phyloP scores from a whole-genome alignment of 1,284 basidiomycete genomes.

The Trichosporon sp. region DNA sequence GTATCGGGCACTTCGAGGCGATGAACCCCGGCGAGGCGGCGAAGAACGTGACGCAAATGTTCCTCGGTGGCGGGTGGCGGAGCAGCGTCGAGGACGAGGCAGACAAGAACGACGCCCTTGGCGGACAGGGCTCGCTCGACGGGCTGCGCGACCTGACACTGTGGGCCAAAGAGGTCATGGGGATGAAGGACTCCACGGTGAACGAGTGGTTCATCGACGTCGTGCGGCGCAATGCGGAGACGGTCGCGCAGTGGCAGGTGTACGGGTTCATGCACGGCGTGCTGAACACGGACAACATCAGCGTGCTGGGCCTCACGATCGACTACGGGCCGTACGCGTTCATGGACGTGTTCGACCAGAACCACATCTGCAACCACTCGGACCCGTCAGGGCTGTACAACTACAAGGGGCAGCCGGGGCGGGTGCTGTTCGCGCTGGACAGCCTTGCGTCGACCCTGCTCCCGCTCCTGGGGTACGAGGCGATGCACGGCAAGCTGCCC shows the following conservation, averaged over 20 bases:
- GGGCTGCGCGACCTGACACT: conserved; percentile 67
- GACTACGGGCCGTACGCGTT: conserved; percentile 94
- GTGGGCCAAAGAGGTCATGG: conserved; percentile 60
- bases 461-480: conserved; percentile 74
- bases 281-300: conserved; percentile 94
- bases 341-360: conserved; percentile 82
- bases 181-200: conserved; percentile 58
- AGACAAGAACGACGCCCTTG: conserved; percentile 22
- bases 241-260: conserved; percentile 88
- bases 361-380: conserved; percentile 90
- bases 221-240: conserved; percentile 74
- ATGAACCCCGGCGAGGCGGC: conserved; percentile 62
- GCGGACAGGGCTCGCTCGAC: conserved; percentile 65
- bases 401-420: conserved; percentile 57
- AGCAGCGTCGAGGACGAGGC: conserved; percentile 49
- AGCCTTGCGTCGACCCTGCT: conserved; percentile 68
- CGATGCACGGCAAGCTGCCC: conserved; percentile 56
- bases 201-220: conserved; percentile 69
- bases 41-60: conserved; percentile 54
- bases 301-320: conserved; percentile 82
- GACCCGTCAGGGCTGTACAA: conserved; percentile 82
- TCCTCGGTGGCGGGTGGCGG: conserved; percentile 53
- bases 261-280: conserved; percentile 83
- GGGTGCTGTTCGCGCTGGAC: conserved; percentile 65
- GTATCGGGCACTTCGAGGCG: conserved; percentile 87